Evolutionary conservation across 1,284 basidiomycete genomes (phyloP).

Genomic region (Ustilago curta): DNA sequence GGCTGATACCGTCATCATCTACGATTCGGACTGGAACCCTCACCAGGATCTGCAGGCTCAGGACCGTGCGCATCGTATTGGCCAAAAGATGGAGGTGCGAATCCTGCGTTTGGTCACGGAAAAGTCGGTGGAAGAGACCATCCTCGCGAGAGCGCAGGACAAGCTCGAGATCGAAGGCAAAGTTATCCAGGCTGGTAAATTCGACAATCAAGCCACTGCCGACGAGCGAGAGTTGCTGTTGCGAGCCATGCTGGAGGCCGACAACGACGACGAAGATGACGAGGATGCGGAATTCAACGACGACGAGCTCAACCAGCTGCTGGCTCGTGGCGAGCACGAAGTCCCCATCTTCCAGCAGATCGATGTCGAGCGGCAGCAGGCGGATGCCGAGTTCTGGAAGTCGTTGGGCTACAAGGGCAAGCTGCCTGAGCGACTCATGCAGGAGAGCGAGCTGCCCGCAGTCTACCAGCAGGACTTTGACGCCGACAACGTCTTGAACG

Average conservation of each 20-base stretch:
- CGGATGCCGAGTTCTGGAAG: constrained; percentile 79
- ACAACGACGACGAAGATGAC: constrained; percentile 69
- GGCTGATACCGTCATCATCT: constrained; percentile 99
- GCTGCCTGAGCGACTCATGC: constrained; percentile 82
- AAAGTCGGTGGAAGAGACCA: constrained; percentile 97
- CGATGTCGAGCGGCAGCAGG: constrained; percentile 83
- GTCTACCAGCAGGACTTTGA: constrained; percentile 83
- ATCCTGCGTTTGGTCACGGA: constrained; percentile 97
- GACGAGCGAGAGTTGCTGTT: constrained; percentile 97
- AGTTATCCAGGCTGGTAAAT: constrained; percentile 87
- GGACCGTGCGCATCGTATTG: constrained; percentile 94
- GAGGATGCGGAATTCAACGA: constrained; percentile 91
- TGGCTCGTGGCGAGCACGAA: constrained; percentile 88
- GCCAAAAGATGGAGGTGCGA: constrained; percentile 97
- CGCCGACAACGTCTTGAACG: constrained; percentile 51
- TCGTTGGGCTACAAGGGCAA: constrained; percentile 75
- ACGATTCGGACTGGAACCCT: constrained; percentile 71
- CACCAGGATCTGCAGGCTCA: constrained; percentile 84
- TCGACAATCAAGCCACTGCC: constrained; percentile 97
- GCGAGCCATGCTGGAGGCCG: constrained; percentile 73
- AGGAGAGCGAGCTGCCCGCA: constrained; percentile 89
- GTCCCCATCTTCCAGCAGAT: constrained; percentile 82
- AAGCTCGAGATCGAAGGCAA: constrained; percentile 99
- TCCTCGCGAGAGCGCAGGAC: constrained; percentile 91
- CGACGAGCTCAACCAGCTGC: constrained; percentile 94